A percentile compares a stretch with the other conserved stretches of the same genome.
Evolutionary conservation across 2,329 filamentous ascomycete genomes (phyloP).

Genomic region (Hypocreales sp.): DNA sequence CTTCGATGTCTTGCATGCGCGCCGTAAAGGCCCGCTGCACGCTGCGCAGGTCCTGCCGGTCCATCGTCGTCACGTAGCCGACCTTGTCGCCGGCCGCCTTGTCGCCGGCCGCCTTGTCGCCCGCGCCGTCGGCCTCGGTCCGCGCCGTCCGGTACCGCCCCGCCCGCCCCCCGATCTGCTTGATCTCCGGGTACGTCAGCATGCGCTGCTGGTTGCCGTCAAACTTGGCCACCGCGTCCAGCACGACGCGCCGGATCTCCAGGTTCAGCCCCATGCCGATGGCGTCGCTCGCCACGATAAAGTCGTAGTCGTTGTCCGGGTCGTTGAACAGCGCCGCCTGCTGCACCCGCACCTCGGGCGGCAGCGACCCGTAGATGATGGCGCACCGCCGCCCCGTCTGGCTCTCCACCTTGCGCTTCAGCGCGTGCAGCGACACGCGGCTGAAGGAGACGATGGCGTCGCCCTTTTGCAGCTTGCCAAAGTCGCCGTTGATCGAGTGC

Average conservation of each 20-base stretch:
- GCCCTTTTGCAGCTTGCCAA: slow-evolving; percentile 62
- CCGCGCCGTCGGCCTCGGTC: slow-evolving; percentile 6
- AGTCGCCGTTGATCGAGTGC: slow-evolving; percentile 44
- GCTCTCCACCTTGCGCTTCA: slow-evolving; percentile 66
- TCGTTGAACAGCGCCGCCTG: slow-evolving; percentile 93
- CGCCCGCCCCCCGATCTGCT: slow-evolving; percentile 88
- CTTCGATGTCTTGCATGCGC: slow-evolving; percentile 49
- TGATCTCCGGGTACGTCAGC: slow-evolving; percentile 63
- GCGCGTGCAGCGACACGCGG: slow-evolving; percentile 60
- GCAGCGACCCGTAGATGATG: slow-evolving; percentile 82
- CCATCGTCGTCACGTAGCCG: slow-evolving; percentile 68
- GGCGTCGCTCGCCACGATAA: slow-evolving; percentile 82
- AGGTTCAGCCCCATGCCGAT: slow-evolving; percentile 96
- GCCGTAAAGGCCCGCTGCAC: slow-evolving; percentile 47
- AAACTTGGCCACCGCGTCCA: slow-evolving; percentile 63
- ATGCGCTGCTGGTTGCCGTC: slow-evolving; percentile 41
- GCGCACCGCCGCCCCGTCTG: slow-evolving; percentile 67
- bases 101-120: slow-evolving; percentile 3
- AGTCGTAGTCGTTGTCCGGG: slow-evolving; percentile 89
- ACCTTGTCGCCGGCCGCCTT: slow-evolving; percentile 23
- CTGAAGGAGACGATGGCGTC: slow-evolving; percentile 86
- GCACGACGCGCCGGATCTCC: slow-evolving; percentile 79
- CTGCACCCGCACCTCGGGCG: slow-evolving; percentile 81
- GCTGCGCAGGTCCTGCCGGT: slow-evolving; percentile 47
- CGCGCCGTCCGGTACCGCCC: slow-evolving; percentile 64